Base-by-base conservation (phyloP, 257 asterid genomes). In the Ajuga chamaepitys region DNA sequence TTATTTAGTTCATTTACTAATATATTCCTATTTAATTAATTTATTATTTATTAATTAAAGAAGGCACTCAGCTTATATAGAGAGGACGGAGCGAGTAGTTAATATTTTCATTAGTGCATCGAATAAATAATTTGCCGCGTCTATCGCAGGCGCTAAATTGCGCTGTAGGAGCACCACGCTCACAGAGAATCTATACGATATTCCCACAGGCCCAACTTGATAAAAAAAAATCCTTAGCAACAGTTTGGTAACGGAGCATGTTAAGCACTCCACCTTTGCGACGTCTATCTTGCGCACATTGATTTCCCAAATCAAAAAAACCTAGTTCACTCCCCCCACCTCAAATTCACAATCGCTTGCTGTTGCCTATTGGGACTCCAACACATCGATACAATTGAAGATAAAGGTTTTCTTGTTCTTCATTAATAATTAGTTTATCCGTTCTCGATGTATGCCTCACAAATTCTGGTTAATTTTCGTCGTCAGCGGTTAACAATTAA, bases 291-390 rank as follows among this genome's bases (percentile, higher is more conserved):
- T 60, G 73, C 78, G 72, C 85, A 52, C 59, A 63, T 62, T 46
- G 70, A 68, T 70, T 66, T 46, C 77, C 79, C 80, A 75, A 77
- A 75, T 77, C 75, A 35, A 53, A 75, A 28, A 74, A 81, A 75
- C 86, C 81, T 77, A 81, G 72, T 66, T 68, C 54, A 25, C 46
- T 57, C 17, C 32, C 60, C 58, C 62, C 41, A 52, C 53, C 59
- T 51, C 76, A 59, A 70, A 48, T 67, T 66, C 78, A 17, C 48
- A 21, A 57, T 62, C 67, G 51, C 56, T 59, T 74, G 63, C 66
- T 60, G 56, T 67, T 61, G 48, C 67, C 70, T 68, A 47, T 50
- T 42, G 73, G 70, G 70, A 75, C 64, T 73, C 70, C 70, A 68
- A 34, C 76, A 60, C 60, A 64, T 67, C 67, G 38, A 46, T 65